phyloP scores from a whole-genome alignment of 257 asterid genomes.

The Gardenia jasminoides region DNA sequence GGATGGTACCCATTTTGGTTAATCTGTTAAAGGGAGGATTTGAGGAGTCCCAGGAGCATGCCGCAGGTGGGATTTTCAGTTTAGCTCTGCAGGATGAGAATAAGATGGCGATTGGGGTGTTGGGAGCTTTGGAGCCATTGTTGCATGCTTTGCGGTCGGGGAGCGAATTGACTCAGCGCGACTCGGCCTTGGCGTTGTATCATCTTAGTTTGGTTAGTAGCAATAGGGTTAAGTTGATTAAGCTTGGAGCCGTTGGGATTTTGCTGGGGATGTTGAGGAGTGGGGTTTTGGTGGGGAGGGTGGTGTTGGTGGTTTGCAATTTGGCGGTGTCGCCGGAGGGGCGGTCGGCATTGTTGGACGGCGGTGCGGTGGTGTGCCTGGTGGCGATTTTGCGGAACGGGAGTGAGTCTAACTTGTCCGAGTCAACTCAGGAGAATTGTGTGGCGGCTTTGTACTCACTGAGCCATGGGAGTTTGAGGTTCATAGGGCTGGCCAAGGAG shows the following conservation, averaged over 20 bases:
- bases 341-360: no score
- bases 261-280: constrained; percentile 60
- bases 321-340: constrained; percentile 39
- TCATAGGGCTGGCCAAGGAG: constrained; percentile 63
- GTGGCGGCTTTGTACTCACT: constrained; percentile 62
- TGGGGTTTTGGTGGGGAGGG: constrained; percentile 53
- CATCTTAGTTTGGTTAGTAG: constrained; percentile 70
- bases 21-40: constrained; percentile 68
- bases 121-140: constrained; percentile 82
- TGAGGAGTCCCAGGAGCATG: constrained; percentile 82
- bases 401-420: constrained; percentile 36
- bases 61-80: constrained; percentile 90
- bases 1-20: constrained; percentile 59
- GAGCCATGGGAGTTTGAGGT: constrained; percentile 78
- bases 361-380: no score
- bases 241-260: constrained; percentile 52
- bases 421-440: constrained; percentile 71
- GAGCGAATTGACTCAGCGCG: constrained; percentile 71
- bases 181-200: constrained; percentile 76
- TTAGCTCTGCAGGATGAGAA: constrained; percentile 71
- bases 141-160: constrained; percentile 73
- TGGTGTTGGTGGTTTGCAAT: constrained; percentile 73
- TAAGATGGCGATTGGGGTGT: constrained; percentile 77
- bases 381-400: constrained; percentile 22
- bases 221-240: constrained; percentile 55